These are phyloP conservation scores for Pharus latifolius DNA, from an alignment of 176 grass and related monocot genomes.

Conservation along the genomic window DNA sequence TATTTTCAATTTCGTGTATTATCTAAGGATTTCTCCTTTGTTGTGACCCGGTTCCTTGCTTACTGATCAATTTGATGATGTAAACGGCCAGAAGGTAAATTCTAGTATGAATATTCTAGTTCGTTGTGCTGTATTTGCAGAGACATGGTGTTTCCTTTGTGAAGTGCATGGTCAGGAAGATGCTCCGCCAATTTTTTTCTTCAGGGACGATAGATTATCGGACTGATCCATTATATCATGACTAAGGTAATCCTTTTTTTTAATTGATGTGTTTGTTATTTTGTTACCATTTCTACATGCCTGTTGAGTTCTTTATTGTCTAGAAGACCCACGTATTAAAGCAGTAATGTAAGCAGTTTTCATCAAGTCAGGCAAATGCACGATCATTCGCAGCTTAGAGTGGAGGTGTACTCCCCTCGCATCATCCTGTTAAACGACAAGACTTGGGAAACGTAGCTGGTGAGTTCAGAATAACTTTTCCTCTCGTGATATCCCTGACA, in stretches of 20 bases:
- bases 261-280: neutral
- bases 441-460: neutral
- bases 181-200: too few relatives aligned
- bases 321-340: neutral
- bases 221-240: neutral
- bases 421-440: neutral
- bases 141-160: neutral
- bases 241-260: neutral
- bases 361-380: neutral
- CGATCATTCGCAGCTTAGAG: neutral
- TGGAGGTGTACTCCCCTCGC: neutral
- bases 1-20: neutral
- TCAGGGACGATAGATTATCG: neutral
- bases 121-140: neutral
- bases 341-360: conserved; percentile 1
- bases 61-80: neutral
- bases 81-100: neutral
- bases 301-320: neutral
- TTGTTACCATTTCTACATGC: neutral
- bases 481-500: neutral
- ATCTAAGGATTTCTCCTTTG: neutral
- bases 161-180: neutral
- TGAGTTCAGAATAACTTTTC: neutral
- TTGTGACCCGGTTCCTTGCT: neutral
- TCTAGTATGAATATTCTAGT: neutral